Conservation (phyloP, 1,284 basidiomycete genomes). For the Ustilago bromivora region DNA sequence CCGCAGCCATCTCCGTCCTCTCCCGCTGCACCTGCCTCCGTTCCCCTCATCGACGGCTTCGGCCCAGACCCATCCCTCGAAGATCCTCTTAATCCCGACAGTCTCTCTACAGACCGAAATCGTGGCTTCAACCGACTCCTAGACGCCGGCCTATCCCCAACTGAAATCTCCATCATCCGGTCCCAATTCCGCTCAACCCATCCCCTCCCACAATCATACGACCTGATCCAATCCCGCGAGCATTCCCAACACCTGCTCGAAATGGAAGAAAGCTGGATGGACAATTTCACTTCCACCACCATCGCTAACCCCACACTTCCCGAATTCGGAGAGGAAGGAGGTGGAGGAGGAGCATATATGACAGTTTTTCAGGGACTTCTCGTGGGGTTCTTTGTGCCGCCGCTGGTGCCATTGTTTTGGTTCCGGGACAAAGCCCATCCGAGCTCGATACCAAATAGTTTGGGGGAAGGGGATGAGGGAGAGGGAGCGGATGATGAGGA, state of each 20-base stretch:
- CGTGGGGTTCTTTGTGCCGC: slow-evolving; percentile 42
- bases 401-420: slow-evolving; percentile 40
- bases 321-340: slow-evolving; percentile 6
- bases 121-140: slow-evolving; percentile 49
- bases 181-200: slow-evolving; percentile 31
- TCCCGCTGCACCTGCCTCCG: neutral
- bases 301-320: neutral
- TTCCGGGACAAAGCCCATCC: slow-evolving; percentile 35
- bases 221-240: slow-evolving; percentile 28
- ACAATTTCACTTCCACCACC: slow-evolving; percentile 23
- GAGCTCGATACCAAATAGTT: slow-evolving; percentile 6
- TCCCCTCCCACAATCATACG: slow-evolving; percentile 24
- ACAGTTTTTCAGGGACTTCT: slow-evolving; percentile 42
- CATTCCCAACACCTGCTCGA: slow-evolving; percentile 39
- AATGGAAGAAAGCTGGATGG: slow-evolving; percentile 54
- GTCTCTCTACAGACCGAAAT: slow-evolving; percentile 1
- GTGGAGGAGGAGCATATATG: slow-evolving; percentile 10
- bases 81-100: neutral
- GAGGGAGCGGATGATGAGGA: slow-evolving; percentile 26
- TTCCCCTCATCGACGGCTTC: neutral
- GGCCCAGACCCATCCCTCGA: neutral
- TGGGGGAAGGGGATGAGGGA: neutral
- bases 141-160: slow-evolving; percentile 26
- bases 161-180: slow-evolving; percentile 40
- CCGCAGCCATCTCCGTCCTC: neutral